Evolutionary conservation across 108 stramenopile species (phyloP).

Genomic region (Nannochloropsis gaditana): DNA sequence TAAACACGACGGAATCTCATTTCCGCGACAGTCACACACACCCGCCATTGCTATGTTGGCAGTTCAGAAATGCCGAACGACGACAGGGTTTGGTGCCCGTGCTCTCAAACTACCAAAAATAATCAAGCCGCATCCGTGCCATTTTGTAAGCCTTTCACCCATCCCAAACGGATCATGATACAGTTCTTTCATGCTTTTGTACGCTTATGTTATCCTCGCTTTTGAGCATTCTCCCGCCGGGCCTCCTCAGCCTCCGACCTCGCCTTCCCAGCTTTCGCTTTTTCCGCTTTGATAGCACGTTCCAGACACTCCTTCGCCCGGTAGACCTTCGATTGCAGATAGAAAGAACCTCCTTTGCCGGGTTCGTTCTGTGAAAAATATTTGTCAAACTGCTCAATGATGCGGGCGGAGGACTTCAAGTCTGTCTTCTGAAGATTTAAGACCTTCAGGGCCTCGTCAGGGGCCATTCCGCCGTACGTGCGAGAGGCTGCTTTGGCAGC

Average conservation of each 20-base stretch:
- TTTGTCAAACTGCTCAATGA: conserved; percentile 58
- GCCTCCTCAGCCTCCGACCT: conserved; percentile 7
- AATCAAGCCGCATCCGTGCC: too few species aligned
- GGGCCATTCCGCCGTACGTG: conserved; percentile 37
- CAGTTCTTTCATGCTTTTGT: too few species aligned
- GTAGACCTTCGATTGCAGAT: conserved; percentile 92
- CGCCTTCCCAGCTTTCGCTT: conserved; percentile 19
- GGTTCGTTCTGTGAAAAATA: conserved; percentile 88
- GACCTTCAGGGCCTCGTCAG: conserved; percentile 57
- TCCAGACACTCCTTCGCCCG: conserved; percentile 82
- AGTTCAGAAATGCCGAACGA: too few species aligned
- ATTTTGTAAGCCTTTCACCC: too few species aligned
- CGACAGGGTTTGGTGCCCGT: too few species aligned
- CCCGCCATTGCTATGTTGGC: too few species aligned
- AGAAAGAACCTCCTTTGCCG: conserved; percentile 88
- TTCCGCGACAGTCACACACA: too few species aligned
- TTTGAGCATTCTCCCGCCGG: not conserved
- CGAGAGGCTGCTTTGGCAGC: conserved; percentile 51
- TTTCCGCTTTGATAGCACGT: conserved; percentile 8
- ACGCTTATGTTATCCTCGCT: too few species aligned
- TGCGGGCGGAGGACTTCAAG: conserved; percentile 19
- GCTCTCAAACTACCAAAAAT: too few species aligned
- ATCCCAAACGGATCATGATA: too few species aligned
- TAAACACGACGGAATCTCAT: too few species aligned
- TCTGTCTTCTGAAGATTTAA: conserved; percentile 51